These are phyloP conservation scores for Teunomyces kruisii DNA, from an alignment of 805 yeast species.

Conservation along the genomic window DNA sequence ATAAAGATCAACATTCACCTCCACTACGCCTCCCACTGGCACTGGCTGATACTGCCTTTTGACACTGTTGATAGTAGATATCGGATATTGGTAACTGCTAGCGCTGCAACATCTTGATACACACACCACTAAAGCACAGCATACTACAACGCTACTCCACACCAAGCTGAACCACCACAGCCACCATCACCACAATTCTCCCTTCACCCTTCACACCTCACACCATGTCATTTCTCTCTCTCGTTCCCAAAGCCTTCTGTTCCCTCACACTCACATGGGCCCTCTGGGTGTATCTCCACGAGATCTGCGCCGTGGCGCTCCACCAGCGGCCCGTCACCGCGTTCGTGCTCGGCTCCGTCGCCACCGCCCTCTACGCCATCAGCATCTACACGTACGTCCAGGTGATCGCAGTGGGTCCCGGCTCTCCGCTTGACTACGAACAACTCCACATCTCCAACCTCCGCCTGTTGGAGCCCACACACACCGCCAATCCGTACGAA, in stretches of 20 bases:
- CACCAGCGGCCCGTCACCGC: background rate
- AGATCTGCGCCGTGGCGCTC: slow-evolving; percentile 18
- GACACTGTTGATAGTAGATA: no score
- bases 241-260: slow-evolving; percentile 53
- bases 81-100: no score
- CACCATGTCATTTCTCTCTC: slow-evolving; percentile 5
- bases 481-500: slow-evolving; percentile 1
- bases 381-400: slow-evolving; percentile 52
- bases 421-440: slow-evolving; percentile 61
- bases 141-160: no score
- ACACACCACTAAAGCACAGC: no score
- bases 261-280: slow-evolving; percentile 48
- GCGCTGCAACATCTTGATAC: no score
- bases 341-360: slow-evolving; percentile 8
- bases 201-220: no score
- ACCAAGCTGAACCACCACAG: no score
- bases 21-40: no score
- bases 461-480: slow-evolving; percentile 7
- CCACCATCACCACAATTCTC: no score
- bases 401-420: slow-evolving; percentile 57
- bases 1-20: no score
- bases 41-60: no score
- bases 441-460: slow-evolving; percentile 34
- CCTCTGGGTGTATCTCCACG: slow-evolving; percentile 35
- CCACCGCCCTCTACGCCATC: slow-evolving; percentile 29